Percentiles rank a stretch among this genome's conserved stretches.
These are phyloP conservation scores for Candida multigemmis DNA, from an alignment of 805 yeast genomes.

Conservation along the genomic window DNA sequence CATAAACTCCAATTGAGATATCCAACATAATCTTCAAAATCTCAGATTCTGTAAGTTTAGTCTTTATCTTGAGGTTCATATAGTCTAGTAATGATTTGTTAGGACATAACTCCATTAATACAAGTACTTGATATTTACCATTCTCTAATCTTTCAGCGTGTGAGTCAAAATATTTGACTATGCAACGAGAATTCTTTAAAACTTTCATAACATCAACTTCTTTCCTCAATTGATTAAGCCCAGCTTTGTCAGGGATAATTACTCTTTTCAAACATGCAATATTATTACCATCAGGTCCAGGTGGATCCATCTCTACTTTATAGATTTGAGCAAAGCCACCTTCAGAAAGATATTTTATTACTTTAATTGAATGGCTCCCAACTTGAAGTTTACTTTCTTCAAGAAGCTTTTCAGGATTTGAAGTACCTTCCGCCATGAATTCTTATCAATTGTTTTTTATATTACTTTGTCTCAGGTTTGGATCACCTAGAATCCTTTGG, in stretches of 20 bases:
- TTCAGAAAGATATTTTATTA: constrained; percentile 28
- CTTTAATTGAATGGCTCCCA: constrained; percentile 29
- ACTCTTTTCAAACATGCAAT: constrained; percentile 68
- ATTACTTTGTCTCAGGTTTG: no score
- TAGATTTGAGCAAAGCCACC: constrained; percentile 83
- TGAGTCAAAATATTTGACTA: constrained; percentile 67
- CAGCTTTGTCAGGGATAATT: constrained; percentile 60
- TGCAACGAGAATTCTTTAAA: constrained; percentile 44
- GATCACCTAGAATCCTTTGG: no score
- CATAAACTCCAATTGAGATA: constrained; percentile 67
- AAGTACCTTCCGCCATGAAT: no score
- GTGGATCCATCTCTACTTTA: constrained; percentile 46
- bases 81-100: constrained; percentile 79
- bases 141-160: constrained; percentile 55
- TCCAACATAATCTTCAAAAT: constrained; percentile 79
- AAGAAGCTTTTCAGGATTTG: constrained; percentile 12
- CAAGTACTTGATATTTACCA: constrained; percentile 77
- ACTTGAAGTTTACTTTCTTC: constrained; percentile 32
- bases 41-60: constrained; percentile 69
- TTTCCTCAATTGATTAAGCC: constrained; percentile 53
- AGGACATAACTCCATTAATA: constrained; percentile 90
- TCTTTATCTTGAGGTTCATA: constrained; percentile 79
- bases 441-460: constrained; percentile 1
- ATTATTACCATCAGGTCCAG: constrained; percentile 32
- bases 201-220: constrained; percentile 78